Evolutionary conservation across 225 moss, liverwort and hornwort species (phyloP), one percentile per base, ranked within the genome.

Genomic region (Antitrichia curtipendula): DNA sequence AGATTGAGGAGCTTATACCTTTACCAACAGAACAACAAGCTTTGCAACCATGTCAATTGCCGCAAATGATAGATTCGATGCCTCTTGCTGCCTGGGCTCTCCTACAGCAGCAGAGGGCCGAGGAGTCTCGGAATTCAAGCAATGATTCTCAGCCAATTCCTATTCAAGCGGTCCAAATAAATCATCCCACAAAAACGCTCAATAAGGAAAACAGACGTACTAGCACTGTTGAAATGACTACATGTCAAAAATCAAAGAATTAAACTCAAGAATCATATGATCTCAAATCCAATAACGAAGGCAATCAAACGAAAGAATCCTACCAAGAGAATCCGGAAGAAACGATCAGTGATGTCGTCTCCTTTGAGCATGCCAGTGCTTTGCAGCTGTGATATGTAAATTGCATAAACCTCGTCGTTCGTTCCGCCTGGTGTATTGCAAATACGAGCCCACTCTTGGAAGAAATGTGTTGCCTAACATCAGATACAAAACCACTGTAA

Each of bases 1-100:
- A 78, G 57, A 78, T 76, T 76, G 54, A 68, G 75, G 66, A 90
- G 59, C n/a, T 59, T 29, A 80, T 91, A 94, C 94, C 95, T 96
- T 98, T 31, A 98, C 95, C 70, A 98, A 85, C 52, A 96, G 90
- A 80, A 96, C 94, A 62, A 98, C 96, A 91, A 98, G 96, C 90
- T 98, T 98, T 76, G 95, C 96, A 82, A 96, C 95, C 91, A 96
- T 96, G 74, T 98, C 98, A 88, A 98, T 95, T 52, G 98, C 95
- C 81, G 93, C 92, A 92, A 96, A 98, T 60, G 98, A 95, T 56
- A 95, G 75, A 82, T 87, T 93, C 83, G 96, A 94, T 63, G 91
- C 90, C 82, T 93, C 86, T 84, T 95, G 95, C 65, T 69, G 93
- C 87, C 89, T 84, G 57, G 92, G 80, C 85, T 95, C 97, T 80